Evolutionary conservation across 805 yeast species (phyloP), one percentile per base, ranked within the genome.

Genomic region (Nakazawaea ambrosiae): DNA sequence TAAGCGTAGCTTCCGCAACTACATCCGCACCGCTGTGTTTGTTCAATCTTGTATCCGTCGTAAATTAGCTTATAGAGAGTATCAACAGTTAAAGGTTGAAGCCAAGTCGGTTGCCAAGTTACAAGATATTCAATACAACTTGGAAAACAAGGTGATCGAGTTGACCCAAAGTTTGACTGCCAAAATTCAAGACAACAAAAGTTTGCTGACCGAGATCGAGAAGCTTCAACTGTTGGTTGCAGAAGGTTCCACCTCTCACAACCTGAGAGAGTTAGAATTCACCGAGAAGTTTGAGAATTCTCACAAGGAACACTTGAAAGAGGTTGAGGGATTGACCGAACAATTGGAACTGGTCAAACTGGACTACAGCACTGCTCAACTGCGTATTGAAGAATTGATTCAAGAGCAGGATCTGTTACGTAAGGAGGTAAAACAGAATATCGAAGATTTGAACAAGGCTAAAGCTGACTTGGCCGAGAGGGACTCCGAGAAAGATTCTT

Each of bases 61-160:
- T 51, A 76, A 74, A 43, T 61, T 68, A 42, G 99, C 99, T 19
- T 65, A 65, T 45, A 64, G 63, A 36, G 81, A 82, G 55, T 74
- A 85, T 49, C 62, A 65, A 45, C 61, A 67, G 40, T 66, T 87
- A 57, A 84, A 77, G 55, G 71, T 70, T n/a, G 97, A 92, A 46
- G 96, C 97, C 22, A 86, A 86, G 56, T 86, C 96, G 12, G 95
- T 87, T 31, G 81, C 81, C 55, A 94, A 82, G 54, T 73, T 86
- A 65, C 78, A 86, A 60, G 96, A 90, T 57, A 95, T 86, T 27
- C 88, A 95, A 51, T 92, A 87, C 63, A 78, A 83, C 57, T 73
- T 94, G 51, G 99, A 92, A 60, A 92, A 92, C 61, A 92, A 94
- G 68, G 97, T 94, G n/a, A 88, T 92, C 47, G 95, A 89, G 60